Conservation (phyloP, 139 green algal species). For the Chlorella vulgaris region DNA sequence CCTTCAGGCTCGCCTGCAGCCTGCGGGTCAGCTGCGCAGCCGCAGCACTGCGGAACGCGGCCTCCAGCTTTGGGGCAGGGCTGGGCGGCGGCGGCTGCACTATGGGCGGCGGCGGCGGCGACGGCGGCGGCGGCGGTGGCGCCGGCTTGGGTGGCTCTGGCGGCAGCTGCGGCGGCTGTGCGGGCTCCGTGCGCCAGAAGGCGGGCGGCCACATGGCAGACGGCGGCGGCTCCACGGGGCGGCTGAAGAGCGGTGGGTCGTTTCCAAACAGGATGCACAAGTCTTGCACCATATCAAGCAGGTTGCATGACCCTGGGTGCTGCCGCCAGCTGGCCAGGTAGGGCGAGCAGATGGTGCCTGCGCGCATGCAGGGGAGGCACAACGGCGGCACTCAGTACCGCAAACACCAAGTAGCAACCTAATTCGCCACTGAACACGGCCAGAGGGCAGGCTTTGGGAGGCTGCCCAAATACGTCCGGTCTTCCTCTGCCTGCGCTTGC, state of each 20-base stretch:
- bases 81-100: slow-evolving; percentile 20
- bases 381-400: neutral
- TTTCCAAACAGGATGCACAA: slow-evolving; percentile 80
- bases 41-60: slow-evolving; percentile 45
- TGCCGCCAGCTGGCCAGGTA: neutral
- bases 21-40: slow-evolving; percentile 38
- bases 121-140: neutral
- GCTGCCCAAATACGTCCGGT: too few relatives aligned
- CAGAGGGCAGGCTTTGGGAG: too few relatives aligned
- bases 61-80: slow-evolving; percentile 36
- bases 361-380: neutral
- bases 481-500: too few relatives aligned
- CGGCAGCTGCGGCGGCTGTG: neutral
- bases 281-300: slow-evolving; percentile 40
- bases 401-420: too few relatives aligned
- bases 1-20: slow-evolving; percentile 47
- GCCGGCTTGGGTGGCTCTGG: neutral
- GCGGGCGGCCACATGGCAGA: too few relatives aligned
- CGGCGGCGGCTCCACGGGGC: too few relatives aligned
- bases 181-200: too few relatives aligned
- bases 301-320: neutral
- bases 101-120: neutral
- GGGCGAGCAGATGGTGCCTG: neutral
- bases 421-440: too few relatives aligned
- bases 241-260: slow-evolving; percentile 88